Evolutionary conservation across 2,329 filamentous ascomycete genomes (phyloP), one percentile per base, ranked within the genome.

Genomic region (Epichloe amarillans): DNA sequence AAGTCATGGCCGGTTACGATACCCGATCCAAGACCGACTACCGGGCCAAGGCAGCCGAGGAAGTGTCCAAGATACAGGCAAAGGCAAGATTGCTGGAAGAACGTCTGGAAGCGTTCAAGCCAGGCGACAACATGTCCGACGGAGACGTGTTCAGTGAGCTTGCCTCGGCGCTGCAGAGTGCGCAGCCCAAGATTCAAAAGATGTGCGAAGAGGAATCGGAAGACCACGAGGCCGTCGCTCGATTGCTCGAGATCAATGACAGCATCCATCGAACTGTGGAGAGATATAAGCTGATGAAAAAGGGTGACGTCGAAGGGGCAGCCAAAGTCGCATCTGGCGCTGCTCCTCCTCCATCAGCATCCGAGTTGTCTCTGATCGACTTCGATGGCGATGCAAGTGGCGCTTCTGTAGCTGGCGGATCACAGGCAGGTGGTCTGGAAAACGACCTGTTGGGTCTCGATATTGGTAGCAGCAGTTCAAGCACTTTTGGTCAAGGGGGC

Each of bases 161-260:
- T 50, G 90, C 90, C 5, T 84, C 86, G 56, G 83, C 93, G 10
- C 75, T 98, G 44, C 87, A 88, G 65, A 96, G 86, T 62, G 93
- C 93, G 2, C 93, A 98, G 61, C 93, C 93, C 8, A 98, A 98
- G 72, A 97, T 98, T 57, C 91, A 97, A 65, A 96, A 88, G 70
- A 98, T 98, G 91, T 97, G 91, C 62, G 91, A 97, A 67, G 93
- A 98, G 67, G 93, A 98, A 64, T 96, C 90, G 11, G 91, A 97
- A 54, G 93, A 98, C 62, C 83, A 89, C 54, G 93, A 96, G 70
- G 93, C 93, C 5, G 93, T 98, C 5, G 87, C 89, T 42, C 95
- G 95, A 68, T 75, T 98, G 11, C 77, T 98, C 51, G 89, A 97
- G 64, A 97, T 98, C 63, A 98, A 98, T 64, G 93, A 98, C 68